A percentile compares a stretch with the other conserved stretches of the same genome.
Evolutionary conservation across 1,284 basidiomycete genomes (phyloP).

Genomic region (Fomitopsis palustris): DNA sequence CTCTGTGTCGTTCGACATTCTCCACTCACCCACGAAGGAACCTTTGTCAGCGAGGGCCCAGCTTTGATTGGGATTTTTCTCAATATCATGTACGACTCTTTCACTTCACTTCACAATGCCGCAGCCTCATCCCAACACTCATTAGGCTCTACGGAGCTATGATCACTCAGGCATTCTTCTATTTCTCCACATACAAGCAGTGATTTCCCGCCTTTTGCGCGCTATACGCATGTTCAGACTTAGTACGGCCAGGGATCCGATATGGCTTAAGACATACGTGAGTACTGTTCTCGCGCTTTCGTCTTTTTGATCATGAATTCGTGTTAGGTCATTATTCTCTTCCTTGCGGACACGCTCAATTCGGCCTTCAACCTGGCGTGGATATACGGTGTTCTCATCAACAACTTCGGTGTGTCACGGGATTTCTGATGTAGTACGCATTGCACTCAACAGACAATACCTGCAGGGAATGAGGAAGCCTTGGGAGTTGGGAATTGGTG

Average conservation of each 20-base stretch:
- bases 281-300: not conserved
- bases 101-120: too few species aligned
- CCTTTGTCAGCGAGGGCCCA: not conserved
- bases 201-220: not conserved
- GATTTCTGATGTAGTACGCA: not conserved
- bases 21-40: not conserved
- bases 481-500: constrained; percentile 17
- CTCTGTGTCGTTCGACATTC: too few species aligned
- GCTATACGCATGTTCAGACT: not conserved
- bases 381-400: constrained; percentile 7
- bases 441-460: too few species aligned
- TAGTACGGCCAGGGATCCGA: constrained; percentile 2
- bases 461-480: constrained; percentile 2
- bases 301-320: not conserved
- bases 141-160: constrained; percentile 7
- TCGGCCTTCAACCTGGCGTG: constrained; percentile 2
- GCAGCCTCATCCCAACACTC: not conserved
- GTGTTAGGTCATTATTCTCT: not conserved
- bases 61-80: not conserved
- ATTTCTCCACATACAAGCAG: constrained; percentile 2
- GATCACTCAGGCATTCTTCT: constrained; percentile 6
- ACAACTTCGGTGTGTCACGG: constrained; percentile 4
- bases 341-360: constrained; percentile 7
- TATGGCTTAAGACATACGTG: constrained; percentile 9
- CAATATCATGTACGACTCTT: not conserved